Conservation (phyloP, 2,329 filamentous ascomycete species). For the Aspergillus sp. region DNA sequence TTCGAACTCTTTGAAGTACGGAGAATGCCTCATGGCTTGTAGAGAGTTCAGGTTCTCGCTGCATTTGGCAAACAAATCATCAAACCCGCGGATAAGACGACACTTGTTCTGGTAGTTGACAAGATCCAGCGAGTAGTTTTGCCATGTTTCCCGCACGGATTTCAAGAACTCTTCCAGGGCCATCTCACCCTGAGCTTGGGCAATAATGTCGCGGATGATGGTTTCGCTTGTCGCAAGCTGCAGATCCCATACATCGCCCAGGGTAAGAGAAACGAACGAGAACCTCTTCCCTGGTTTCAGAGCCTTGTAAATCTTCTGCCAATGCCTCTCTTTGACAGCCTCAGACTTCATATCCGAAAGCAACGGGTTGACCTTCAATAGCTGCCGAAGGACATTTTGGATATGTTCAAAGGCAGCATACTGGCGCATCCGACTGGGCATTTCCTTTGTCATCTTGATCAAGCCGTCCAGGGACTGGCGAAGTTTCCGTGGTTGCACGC, state of each 20-base stretch:
- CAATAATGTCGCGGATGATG: constrained; percentile 84
- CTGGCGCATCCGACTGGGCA: constrained; percentile 97
- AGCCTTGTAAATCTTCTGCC: constrained; percentile 95
- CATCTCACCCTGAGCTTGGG: constrained; percentile 96
- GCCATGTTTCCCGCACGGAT: constrained; percentile 93
- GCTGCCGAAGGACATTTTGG: constrained; percentile 76
- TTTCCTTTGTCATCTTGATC: constrained; percentile 97
- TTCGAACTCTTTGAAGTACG: constrained; percentile 98
- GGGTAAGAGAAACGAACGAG: constrained; percentile 83
- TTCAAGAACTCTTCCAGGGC: constrained; percentile 94
- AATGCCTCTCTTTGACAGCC: constrained; percentile 90
- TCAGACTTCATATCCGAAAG: constrained; percentile 90
- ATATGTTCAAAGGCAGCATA: constrained; percentile 99
- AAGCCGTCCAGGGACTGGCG: constrained; percentile 79
- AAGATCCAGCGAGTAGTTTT: constrained; percentile 85
- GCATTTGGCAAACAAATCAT: constrained; percentile 96
- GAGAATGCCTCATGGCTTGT: constrained; percentile 97
- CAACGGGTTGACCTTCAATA: constrained; percentile 83
- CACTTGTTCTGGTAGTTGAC: constrained; percentile 98
- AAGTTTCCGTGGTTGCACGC: constrained; percentile 88
- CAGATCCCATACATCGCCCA: constrained; percentile 98
- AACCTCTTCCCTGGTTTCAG: constrained; percentile 89
- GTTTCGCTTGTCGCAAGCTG: constrained; percentile 79
- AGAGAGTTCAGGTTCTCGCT: constrained; percentile 96
- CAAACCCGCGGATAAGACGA: constrained; percentile 92